Percentiles rank a stretch among this genome's conserved stretches.
phyloP scores from a whole-genome alignment of 1,284 basidiomycete species.

The Tilletia indica region DNA sequence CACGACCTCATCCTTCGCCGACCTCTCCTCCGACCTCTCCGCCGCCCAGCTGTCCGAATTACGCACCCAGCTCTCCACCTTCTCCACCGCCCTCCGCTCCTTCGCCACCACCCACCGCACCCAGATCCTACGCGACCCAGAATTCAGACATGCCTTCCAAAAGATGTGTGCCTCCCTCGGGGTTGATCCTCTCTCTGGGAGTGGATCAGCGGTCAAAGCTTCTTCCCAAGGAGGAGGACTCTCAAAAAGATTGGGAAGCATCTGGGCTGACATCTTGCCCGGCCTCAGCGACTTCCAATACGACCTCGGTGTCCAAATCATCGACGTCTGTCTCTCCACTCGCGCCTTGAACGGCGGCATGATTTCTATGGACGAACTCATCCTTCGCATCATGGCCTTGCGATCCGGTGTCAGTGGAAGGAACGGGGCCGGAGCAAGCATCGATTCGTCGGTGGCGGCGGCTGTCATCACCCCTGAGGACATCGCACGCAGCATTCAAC shows the following conservation, averaged over 20 bases:
- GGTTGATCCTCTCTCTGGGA: conserved; percentile 74
- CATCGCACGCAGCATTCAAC: conserved; percentile 78
- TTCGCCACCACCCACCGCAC: conserved; percentile 82
- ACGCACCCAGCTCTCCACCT: conserved; percentile 75
- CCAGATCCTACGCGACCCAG: conserved; percentile 78
- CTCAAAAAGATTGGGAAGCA: conserved; percentile 64
- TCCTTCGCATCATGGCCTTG: conserved; percentile 73
- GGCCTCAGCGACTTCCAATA: conserved; percentile 89
- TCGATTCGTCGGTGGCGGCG: conserved; percentile 15
- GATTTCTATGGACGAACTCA: conserved; percentile 81
- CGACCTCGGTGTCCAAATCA: conserved; percentile 92
- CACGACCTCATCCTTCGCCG: conserved; percentile 65
- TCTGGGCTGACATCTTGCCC: conserved; percentile 74
- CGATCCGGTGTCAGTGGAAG: conserved; percentile 62
- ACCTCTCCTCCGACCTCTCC: conserved; percentile 76
- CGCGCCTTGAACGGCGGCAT: conserved; percentile 84
- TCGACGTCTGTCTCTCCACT: conserved; percentile 90
- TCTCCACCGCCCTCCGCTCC: conserved; percentile 73
- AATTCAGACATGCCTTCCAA: conserved; percentile 87
- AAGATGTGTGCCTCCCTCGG: conserved; percentile 93
- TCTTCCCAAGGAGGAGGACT: no score
- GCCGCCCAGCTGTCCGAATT: conserved; percentile 74
- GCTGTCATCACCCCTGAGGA: conserved; percentile 72
- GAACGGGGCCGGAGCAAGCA: no score
- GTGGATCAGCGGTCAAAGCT: background rate